A percentile compares a stretch with the other conserved stretches of the same genome.
Conservation (phyloP, 2,329 filamentous ascomycete species). For the Colletotrichum noveboracense region DNA sequence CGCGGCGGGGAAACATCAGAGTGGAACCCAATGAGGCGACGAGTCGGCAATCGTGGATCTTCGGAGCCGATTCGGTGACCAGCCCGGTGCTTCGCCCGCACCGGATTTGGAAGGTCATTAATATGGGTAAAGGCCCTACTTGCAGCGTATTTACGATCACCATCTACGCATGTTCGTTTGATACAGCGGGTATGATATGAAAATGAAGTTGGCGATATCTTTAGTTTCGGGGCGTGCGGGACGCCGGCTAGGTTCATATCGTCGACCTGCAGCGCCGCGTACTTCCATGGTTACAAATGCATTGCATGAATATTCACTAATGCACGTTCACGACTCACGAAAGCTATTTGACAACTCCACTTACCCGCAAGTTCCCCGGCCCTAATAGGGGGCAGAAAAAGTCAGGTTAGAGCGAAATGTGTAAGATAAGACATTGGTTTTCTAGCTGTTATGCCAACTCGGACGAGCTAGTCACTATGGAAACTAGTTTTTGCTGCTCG, state of each 20-base stretch:
- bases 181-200: neutral
- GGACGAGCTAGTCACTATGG: neutral
- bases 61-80: conserved; percentile 16
- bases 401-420: neutral
- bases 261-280: neutral
- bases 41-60: neutral
- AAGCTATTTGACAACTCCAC: neutral
- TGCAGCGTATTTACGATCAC: neutral
- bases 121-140: neutral
- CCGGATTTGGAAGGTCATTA: neutral
- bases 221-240: neutral
- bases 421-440: neutral
- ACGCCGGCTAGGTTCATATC: neutral
- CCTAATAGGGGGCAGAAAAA: neutral
- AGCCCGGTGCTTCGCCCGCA: neutral
- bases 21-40: conserved; percentile 1
- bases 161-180: neutral
- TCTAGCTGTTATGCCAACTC: neutral
- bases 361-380: neutral
- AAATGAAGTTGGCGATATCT: neutral
- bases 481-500: neutral
- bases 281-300: neutral
- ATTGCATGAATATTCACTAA: neutral
- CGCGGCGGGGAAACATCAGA: neutral
- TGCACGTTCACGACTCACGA: neutral